Percentiles rank a stretch among this genome's conserved stretches.
These are phyloP conservation scores for Suillus sp. DNA, from an alignment of 768 basidiomycete genomes.

Conservation along the genomic window DNA sequence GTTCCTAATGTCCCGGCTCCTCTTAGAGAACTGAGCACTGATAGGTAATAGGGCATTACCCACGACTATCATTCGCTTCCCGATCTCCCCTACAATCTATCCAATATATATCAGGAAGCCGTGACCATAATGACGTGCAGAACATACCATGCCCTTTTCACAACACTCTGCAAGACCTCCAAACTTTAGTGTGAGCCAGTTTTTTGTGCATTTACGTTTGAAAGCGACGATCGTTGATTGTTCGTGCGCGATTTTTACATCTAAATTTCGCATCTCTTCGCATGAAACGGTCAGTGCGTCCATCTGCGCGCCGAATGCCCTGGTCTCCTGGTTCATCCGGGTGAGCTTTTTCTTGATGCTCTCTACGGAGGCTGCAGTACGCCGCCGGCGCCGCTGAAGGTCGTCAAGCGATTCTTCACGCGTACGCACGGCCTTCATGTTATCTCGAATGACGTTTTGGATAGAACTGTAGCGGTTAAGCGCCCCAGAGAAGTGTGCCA, in stretches of 20 bases:
- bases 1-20: conserved; percentile 1
- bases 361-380: conserved; percentile 71
- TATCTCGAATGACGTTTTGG: conserved; percentile 59
- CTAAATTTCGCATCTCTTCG: conserved; percentile 75
- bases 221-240: conserved; percentile 81
- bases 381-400: conserved; percentile 67
- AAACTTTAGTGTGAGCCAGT: conserved; percentile 83
- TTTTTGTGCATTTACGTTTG: conserved; percentile 69
- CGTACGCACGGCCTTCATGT: conserved; percentile 81
- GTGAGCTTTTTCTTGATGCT: conserved; percentile 83
- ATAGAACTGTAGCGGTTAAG: conserved; percentile 70
- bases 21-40: not conserved
- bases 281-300: conserved; percentile 69
- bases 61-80: conserved; percentile 47
- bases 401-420: conserved; percentile 84
- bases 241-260: conserved; percentile 80
- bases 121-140: not conserved
- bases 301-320: conserved; percentile 73
- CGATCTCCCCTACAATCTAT: conserved; percentile 52
- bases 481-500: conserved; percentile 67
- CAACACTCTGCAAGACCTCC: conserved; percentile 83
- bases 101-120: not conserved
- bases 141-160: conserved; percentile 68
- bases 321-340: conserved; percentile 89
- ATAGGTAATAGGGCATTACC: conserved; percentile 11